Evolutionary conservation across 768 basidiomycete species (phyloP).

Genomic region (Bullera alba): DNA sequence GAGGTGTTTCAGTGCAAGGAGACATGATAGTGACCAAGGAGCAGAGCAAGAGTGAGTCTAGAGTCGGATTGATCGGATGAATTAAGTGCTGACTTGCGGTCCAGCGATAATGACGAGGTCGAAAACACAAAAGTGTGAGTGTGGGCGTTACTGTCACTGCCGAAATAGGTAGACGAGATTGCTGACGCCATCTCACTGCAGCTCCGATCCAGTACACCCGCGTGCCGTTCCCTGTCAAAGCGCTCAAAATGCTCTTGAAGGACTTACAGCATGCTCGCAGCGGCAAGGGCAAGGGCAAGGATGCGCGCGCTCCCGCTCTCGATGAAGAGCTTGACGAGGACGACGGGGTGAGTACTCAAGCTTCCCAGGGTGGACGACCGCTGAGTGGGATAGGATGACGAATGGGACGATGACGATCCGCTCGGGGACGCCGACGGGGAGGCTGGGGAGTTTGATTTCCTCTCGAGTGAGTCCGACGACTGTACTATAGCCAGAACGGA

Average conservation of each 20-base stretch:
- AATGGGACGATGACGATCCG: constrained; percentile 88
- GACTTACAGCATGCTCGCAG: constrained; percentile 64
- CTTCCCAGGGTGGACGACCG: not conserved
- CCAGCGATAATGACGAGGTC: constrained; percentile 96
- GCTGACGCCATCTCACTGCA: constrained; percentile 43
- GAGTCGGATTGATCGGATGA: not conserved
- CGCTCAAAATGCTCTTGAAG: constrained; percentile 76
- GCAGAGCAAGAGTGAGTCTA: constrained; percentile 67
- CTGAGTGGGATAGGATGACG: constrained; percentile 55
- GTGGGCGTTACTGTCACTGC: constrained; percentile 2
- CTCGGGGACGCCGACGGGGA: constrained; percentile 48
- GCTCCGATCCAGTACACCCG: constrained; percentile 79
- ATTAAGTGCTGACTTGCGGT: not conserved
- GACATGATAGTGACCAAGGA: constrained; percentile 78
- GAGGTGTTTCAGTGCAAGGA: constrained; percentile 72
- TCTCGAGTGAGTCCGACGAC: constrained; percentile 53
- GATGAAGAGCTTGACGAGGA: constrained; percentile 48
- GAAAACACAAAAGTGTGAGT: constrained; percentile 72
- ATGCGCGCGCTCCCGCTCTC: constrained; percentile 38
- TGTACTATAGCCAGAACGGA: not conserved
- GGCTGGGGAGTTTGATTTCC: constrained; percentile 70
- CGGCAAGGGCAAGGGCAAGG: constrained; percentile 52
- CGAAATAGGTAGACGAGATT: not conserved
- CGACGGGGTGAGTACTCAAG: constrained; percentile 33
- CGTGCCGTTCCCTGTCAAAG: constrained; percentile 84